Evolutionary conservation across 2,329 filamentous ascomycete genomes (phyloP).

Genomic region (Zasmidium citrigriseum): DNA sequence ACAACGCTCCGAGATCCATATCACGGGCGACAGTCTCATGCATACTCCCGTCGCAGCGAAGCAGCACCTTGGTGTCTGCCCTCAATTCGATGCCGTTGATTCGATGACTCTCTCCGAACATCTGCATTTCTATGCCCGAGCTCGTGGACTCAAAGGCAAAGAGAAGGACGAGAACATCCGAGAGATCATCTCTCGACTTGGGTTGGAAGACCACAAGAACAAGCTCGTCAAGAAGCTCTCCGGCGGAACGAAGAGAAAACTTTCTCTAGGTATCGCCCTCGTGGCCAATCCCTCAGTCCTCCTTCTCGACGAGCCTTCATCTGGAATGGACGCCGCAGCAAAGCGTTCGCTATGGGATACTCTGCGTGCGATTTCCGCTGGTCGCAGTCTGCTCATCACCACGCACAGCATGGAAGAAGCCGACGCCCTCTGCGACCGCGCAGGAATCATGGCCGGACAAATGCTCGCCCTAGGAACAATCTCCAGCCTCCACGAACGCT

Average conservation of each 20-base stretch:
- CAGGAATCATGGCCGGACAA: constrained; percentile 73
- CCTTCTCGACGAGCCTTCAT: constrained; percentile 81
- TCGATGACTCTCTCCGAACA: constrained; percentile 86
- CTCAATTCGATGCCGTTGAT: constrained; percentile 68
- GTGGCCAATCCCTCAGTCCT: constrained; percentile 87
- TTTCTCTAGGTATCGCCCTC: constrained; percentile 80
- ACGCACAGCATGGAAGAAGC: constrained; percentile 95
- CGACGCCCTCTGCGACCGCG: constrained; percentile 76
- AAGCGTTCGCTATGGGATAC: constrained; percentile 91
- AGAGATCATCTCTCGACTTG: constrained; percentile 73
- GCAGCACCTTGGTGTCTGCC: constrained; percentile 80
- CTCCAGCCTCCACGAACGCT: constrained; percentile 66
- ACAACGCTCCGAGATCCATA: constrained; percentile 73
- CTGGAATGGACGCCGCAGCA: constrained; percentile 81
- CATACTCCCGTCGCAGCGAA: constrained; percentile 69
- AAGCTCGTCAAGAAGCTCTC: constrained; percentile 77
- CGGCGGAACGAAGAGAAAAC: constrained; percentile 85
- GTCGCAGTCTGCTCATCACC: constrained; percentile 80
- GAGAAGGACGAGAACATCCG: constrained; percentile 73
- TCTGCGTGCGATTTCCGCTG: constrained; percentile 67
- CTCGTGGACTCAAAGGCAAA: constrained; percentile 65
- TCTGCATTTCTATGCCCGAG: constrained; percentile 78
- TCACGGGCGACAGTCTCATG: constrained; percentile 74
- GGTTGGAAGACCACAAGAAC: constrained; percentile 66
- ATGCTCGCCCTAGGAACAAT: constrained; percentile 82